phyloP scores from a whole-genome alignment of 371 early-diverging fungal genomes.

The Zopfochytrium polystomum region DNA sequence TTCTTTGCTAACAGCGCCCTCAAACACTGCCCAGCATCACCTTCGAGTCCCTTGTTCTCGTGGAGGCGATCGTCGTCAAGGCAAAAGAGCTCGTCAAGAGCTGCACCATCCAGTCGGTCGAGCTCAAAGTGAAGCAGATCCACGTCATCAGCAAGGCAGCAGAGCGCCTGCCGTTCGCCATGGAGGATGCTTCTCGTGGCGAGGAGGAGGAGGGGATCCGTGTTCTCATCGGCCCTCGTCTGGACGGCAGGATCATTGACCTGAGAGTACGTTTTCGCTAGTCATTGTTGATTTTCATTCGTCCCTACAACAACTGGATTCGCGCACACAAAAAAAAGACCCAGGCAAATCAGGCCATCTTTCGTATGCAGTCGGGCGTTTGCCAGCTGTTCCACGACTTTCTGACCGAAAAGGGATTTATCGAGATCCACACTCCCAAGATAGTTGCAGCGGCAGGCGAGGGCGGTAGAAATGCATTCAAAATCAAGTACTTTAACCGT shows the following conservation, averaged over 20 bases:
- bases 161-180: conserved; percentile 84
- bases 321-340: conserved; percentile 51
- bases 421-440: conserved; percentile 99
- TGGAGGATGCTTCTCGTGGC: conserved; percentile 94
- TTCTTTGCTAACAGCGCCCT: neutral
- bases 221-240: conserved; percentile 90
- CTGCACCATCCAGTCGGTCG: no score
- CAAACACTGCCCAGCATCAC: conserved; percentile 53
- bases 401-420: conserved; percentile 77
- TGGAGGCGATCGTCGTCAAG: no score
- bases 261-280: conserved; percentile 71
- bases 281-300: no score
- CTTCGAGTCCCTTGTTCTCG: conserved; percentile 83
- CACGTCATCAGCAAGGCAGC: conserved; percentile 76
- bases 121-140: no score
- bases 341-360: conserved; percentile 96
- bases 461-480: conserved; percentile 99
- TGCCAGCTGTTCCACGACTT: conserved; percentile 93
- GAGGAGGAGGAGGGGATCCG: conserved; percentile 74
- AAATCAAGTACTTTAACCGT: conserved; percentile 95
- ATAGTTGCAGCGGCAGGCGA: conserved; percentile 95
- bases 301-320: no score
- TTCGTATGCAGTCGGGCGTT: conserved; percentile 95
- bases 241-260: no score
- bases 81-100: no score